Evolutionary conservation across 2,329 filamentous ascomycete species (phyloP).

Genomic region (Hymenoscyphus occultus): DNA sequence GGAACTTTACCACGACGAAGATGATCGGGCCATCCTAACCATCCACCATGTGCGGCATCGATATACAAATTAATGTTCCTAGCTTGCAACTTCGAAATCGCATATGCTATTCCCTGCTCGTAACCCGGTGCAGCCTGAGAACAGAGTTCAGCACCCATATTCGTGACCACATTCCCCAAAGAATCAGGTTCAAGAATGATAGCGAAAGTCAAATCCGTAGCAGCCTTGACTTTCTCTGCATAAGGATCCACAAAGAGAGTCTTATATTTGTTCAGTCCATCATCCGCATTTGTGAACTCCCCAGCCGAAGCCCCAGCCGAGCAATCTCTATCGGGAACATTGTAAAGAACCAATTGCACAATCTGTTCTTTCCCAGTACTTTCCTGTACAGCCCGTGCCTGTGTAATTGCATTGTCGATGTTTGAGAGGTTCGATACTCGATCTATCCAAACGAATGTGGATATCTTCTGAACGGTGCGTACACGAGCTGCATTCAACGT

Average conservation of each 20-base stretch:
- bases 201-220: constrained; percentile 42
- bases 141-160: neutral
- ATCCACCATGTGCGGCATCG: constrained; percentile 44
- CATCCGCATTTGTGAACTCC: constrained; percentile 39
- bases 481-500: constrained; percentile 39
- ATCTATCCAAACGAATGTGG: constrained; percentile 46
- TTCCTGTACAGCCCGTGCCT: constrained; percentile 39
- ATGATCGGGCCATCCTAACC: constrained; percentile 43
- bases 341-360: constrained; percentile 45
- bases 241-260: constrained; percentile 41
- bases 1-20: constrained; percentile 37
- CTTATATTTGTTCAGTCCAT: constrained; percentile 43
- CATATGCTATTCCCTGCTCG: constrained; percentile 41
- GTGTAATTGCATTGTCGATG: constrained; percentile 42
- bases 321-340: constrained; percentile 44
- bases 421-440: constrained; percentile 22
- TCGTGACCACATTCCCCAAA: neutral
- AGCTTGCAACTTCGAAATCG: constrained; percentile 41
- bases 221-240: constrained; percentile 39
- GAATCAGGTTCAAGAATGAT: constrained; percentile 46
- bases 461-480: constrained; percentile 40
- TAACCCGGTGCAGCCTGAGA: neutral
- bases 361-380: constrained; percentile 35
- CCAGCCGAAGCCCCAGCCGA: constrained; percentile 32
- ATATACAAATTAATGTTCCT: constrained; percentile 42